These are phyloP conservation scores for Trametes sanguinea DNA, from an alignment of 768 basidiomycete species.

Conservation along the genomic window DNA sequence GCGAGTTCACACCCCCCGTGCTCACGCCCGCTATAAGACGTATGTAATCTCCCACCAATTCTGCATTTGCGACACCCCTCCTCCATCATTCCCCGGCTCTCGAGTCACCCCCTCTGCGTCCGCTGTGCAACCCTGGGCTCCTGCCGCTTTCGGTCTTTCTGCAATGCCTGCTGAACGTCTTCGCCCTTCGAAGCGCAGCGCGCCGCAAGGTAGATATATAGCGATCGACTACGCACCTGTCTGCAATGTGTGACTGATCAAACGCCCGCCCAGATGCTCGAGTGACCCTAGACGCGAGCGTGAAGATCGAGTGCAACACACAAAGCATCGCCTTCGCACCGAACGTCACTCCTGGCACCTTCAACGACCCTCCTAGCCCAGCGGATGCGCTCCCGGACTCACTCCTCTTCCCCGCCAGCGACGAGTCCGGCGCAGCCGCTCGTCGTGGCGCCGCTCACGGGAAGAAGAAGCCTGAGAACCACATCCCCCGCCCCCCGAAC, in stretches of 20 bases:
- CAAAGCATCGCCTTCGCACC: conserved; percentile 57
- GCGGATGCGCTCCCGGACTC: conserved; percentile 43
- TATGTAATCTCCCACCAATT: conserved; percentile 30
- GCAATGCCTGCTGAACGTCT: conserved; percentile 27
- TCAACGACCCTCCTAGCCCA: conserved; percentile 47
- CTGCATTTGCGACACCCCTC: conserved; percentile 30
- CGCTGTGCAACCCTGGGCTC: conserved; percentile 15
- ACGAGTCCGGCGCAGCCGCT: conserved; percentile 31
- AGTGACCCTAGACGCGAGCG: conserved; percentile 11
- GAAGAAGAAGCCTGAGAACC: conserved; percentile 71
- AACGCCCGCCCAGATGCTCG: conserved; percentile 10
- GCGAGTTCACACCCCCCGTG: conserved; percentile 24
- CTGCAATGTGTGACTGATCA: conserved; percentile 9
- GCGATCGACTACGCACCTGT: conserved; percentile 6
- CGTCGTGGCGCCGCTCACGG: conserved; percentile 44
- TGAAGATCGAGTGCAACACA: conserved; percentile 21
- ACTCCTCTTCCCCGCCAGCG: conserved; percentile 57
- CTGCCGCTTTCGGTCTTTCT: conserved; percentile 20
- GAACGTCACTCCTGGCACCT: conserved; percentile 59
- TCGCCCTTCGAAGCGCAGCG: conserved; percentile 23
- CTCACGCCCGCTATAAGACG: conserved; percentile 25
- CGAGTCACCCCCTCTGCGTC: conserved; percentile 27
- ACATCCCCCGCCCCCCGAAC: conserved; percentile 83
- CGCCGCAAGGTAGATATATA: conserved; percentile 17
- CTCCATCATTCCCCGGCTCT: conserved; percentile 25